phyloP scores from a whole-genome alignment of 495 filamentous ascomycete genomes.

The Penicillium waksmanii region DNA sequence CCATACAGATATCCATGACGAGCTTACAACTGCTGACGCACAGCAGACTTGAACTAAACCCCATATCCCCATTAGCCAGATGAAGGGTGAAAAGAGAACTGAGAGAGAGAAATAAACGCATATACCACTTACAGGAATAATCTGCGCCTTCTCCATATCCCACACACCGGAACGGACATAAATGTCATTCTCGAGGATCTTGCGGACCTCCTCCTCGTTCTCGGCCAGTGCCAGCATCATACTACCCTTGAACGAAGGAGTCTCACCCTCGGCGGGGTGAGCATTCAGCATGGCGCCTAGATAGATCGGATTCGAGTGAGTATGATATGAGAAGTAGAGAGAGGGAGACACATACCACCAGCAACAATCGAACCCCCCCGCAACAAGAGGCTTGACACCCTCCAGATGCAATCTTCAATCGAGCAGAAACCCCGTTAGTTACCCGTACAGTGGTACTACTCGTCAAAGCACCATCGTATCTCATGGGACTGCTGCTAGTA shows the following conservation, averaged over 20 bases:
- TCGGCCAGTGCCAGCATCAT: conserved; percentile 65
- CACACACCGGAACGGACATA: conserved; percentile 75
- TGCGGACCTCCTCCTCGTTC: conserved; percentile 68
- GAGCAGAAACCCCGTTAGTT: background rate
- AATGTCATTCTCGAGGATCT: conserved; percentile 70
- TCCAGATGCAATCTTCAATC: conserved; percentile 36
- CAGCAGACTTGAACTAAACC: conserved; percentile 46
- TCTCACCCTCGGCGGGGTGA: conserved; percentile 63
- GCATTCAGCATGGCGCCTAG: conserved; percentile 73
- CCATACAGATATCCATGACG: background rate
- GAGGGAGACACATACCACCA: conserved; percentile 36
- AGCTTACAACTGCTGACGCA: conserved; percentile 32
- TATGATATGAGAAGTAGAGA: background rate
- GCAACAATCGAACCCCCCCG: conserved; percentile 36
- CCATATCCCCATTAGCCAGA: conserved; percentile 1
- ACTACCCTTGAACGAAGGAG: conserved; percentile 69
- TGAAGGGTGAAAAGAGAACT: too few species aligned
- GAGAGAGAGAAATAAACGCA: too few species aligned
- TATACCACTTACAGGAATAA: conserved; percentile 47
- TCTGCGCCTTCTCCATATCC: conserved; percentile 76
- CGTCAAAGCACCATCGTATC: too few species aligned
- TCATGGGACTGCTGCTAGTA: too few species aligned
- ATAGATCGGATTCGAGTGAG: background rate
- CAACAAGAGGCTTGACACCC: conserved; percentile 38
- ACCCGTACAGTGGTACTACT: background rate